Evolutionary conservation across 306 rosid genomes (phyloP), one percentile per base, ranked within the genome.

Genomic region (Prunus kanzakura): DNA sequence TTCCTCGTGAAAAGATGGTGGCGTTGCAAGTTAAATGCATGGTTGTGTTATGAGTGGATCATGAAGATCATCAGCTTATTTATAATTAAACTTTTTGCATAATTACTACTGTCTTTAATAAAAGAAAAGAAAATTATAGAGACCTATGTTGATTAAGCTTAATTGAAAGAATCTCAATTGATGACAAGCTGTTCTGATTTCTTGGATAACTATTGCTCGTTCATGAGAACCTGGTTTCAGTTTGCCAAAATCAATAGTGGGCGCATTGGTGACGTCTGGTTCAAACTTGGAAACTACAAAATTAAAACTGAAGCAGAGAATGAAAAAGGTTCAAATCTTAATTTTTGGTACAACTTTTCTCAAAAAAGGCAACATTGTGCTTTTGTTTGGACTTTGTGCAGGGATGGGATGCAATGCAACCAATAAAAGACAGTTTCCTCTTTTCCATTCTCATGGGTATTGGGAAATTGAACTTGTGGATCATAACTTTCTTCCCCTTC

Each of bases 161-260:
- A 81, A 87, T 27, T 87, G 85, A 65, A 89, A 85, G 85, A 87
- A 89, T 65, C 91, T 89, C 12, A 79, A 19, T 10, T 79, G 77
- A 50, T 55, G 84, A 75, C 84, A 87, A 6, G 84, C 84, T 2
- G 74, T 49, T 77, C 79, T 18, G 8, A 87, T 67, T 15, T 77
- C 63, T 75, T 81, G 64, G 93, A 81, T 82, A 30, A 61, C 76
- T 22, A n/a, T 6, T 9, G 74, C 54, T 51, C 81, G 82, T 66
- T 75, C 56, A 25, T 63, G 22, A 25, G 86, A 60, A 43, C 43
- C 82, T 20, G 71, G 62, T 71, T 51, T 78, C 15, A 89, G 76
- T 14, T 75, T 82, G 32, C 67, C 78, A 70, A 83, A 51, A 14
- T 87, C 89, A 64, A 89, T 67, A 11, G 74, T 72, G 38, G 91